Evolutionary conservation across 352 stramenopile species (phyloP), one percentile per base, ranked within the genome.

Genomic region (Globisporangium echinulatum): DNA sequence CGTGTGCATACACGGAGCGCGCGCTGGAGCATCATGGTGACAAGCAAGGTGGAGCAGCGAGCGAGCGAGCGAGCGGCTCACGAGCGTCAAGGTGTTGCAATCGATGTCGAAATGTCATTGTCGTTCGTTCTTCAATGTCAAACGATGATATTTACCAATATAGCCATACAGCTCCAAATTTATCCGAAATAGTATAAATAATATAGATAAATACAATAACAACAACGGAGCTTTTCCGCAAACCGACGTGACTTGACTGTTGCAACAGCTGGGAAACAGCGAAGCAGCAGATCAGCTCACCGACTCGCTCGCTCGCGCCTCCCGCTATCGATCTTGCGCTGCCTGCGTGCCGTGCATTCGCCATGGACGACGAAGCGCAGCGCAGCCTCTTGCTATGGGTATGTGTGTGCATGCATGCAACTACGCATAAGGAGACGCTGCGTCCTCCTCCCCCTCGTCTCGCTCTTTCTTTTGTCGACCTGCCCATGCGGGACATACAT

Each of bases 301-400:
- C n/a, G 14, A 15, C 43, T 11, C 43, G 3, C 43, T n/a, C 9
- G 43, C 43, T 48, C 43, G 11, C 40, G 11, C n/a, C 43, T 7
- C 43, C 7, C 10, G 3, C 3, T 7, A 7, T 7, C 39, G 2
- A 25, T 25, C 25, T 25, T 6, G 6, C 43, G 5, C 10, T 49
- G 8, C 43, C 25, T 25, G 25, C 25, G 7, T 43, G 7, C 39
- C 0, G 39, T 43, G 7, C 9, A n/a, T 11, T 36, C 33, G 38
- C 14, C 14, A 91, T 91, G 81, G 79, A 89, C 70, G 81, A 88
- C 59, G 79, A 73, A 6, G 74, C 79, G n/a, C 74, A 87, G 69
- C 77, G 79, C 64, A 91, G 81, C 61, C 68, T 91, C 52, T 70
- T 91, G 54, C 70, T 87, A 19, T 91, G 81, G 81, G 81, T 91